phyloP scores from a whole-genome alignment of 78 protist species.

The Dictyostelium capitatum region DNA sequence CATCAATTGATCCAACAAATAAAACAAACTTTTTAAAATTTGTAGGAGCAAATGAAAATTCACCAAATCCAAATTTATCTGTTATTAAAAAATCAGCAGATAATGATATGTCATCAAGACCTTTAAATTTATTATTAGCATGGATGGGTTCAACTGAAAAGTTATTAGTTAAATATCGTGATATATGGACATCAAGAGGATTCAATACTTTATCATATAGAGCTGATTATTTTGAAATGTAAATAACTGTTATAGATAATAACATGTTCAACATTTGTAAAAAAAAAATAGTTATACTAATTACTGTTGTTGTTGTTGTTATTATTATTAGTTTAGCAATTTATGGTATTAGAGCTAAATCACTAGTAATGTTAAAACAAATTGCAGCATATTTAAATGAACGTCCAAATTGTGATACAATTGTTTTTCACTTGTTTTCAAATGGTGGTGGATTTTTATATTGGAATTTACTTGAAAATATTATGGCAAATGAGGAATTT shows the following conservation, averaged over 20 bases:
- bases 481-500: constrained; percentile 21
- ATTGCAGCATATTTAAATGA: neutral
- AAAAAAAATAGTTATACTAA: neutral
- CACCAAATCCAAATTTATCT: constrained; percentile 6
- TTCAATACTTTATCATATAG: constrained; percentile 22
- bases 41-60: neutral
- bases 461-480: constrained; percentile 4
- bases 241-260: neutral
- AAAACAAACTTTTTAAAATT: neutral
- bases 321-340: neutral
- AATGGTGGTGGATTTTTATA: constrained; percentile 73
- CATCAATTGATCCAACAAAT: neutral
- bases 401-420: constrained; percentile 30
- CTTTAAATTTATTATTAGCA: neutral
- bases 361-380: neutral
- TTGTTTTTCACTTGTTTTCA: constrained; percentile 44
- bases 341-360: neutral
- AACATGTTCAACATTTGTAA: too few species aligned
- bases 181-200: constrained; percentile 45
- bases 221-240: constrained; percentile 20
- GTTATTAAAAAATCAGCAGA: neutral
- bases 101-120: constrained; percentile 14
- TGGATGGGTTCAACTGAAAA: constrained; percentile 62
- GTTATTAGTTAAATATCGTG: constrained; percentile 18
- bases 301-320: neutral